These are phyloP conservation scores for Ogataea populi-albae DNA, from an alignment of 805 yeast genomes.

Conservation along the genomic window DNA sequence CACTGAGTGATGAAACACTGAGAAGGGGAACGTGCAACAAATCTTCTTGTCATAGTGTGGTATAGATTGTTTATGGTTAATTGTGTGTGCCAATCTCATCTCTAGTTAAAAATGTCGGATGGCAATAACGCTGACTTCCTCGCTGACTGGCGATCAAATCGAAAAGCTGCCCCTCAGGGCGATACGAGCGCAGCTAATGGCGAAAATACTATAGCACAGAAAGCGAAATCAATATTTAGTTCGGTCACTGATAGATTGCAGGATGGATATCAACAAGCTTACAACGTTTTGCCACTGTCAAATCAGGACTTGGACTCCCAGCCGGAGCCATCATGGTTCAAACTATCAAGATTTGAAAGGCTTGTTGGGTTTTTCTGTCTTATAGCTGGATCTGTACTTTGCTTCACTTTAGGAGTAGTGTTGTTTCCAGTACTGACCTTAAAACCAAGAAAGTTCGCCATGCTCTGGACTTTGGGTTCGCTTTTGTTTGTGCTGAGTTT, in stretches of 20 bases:
- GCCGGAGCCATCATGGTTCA: conserved; percentile 77
- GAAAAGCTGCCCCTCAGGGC: conserved; percentile 11
- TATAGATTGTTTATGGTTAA: too few relatives aligned
- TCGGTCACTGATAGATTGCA: conserved; percentile 23
- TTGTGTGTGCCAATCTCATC: too few relatives aligned
- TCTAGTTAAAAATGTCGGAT: too few relatives aligned
- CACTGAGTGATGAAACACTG: too few relatives aligned
- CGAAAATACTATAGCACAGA: conserved; percentile 15
- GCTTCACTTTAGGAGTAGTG: conserved; percentile 78
- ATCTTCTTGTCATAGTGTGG: too few relatives aligned
- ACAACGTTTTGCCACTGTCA: conserved; percentile 62
- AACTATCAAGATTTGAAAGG: conserved; percentile 73
- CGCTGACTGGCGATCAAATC: conserved; percentile 29
- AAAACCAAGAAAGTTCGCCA: conserved; percentile 88
- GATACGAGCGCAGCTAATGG: conserved; percentile 8
- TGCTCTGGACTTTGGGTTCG: conserved; percentile 89
- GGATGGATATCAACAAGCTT: conserved; percentile 48
- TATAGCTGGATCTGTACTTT: conserved; percentile 69
- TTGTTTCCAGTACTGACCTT: conserved; percentile 86
- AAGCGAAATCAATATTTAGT: conserved; percentile 21
- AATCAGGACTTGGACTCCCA: conserved; percentile 45
- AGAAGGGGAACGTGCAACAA: too few relatives aligned
- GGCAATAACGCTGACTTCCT: conserved; percentile 23
- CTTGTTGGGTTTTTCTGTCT: conserved; percentile 75
- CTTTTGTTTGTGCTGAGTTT: conserved; percentile 82